These are phyloP conservation scores for Penicillium antarcticum DNA, from an alignment of 495 filamentous ascomycete genomes.

Conservation along the genomic window DNA sequence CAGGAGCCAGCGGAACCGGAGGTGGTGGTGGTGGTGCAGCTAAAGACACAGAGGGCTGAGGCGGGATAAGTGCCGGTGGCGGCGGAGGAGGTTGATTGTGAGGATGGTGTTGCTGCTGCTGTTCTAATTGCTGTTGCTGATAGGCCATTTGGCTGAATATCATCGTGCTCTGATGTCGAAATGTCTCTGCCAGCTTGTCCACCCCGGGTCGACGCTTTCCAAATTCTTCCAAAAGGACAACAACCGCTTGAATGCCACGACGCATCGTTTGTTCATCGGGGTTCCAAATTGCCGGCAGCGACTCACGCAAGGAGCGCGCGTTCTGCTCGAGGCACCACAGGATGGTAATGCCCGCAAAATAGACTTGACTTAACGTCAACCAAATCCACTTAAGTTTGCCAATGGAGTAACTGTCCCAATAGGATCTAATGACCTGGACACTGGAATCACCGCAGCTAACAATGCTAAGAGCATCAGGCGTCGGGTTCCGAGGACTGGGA, in stretches of 20 bases:
- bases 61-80: conserved; percentile 22
- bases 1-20: conserved; percentile 40
- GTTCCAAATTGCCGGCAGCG: conserved; percentile 34
- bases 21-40: conserved; percentile 27
- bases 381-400: conserved; percentile 55
- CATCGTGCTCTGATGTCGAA: conserved; percentile 42
- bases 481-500: conserved; percentile 46
- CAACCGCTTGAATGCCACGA: conserved; percentile 41
- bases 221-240: conserved; percentile 49
- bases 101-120: conserved; percentile 22
- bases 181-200: conserved; percentile 44
- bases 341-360: conserved; percentile 50
- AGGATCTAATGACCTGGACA: conserved; percentile 47
- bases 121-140: conserved; percentile 28
- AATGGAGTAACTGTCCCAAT: conserved; percentile 47
- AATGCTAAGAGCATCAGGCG: conserved; percentile 40
- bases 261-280: conserved; percentile 47
- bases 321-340: conserved; percentile 49
- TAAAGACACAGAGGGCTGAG: conserved; percentile 18
- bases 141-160: conserved; percentile 47
- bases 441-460: conserved; percentile 49
- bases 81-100: conserved; percentile 15
- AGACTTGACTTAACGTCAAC: conserved; percentile 51
- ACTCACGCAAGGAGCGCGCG: conserved; percentile 41
- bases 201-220: conserved; percentile 46